Evolutionary conservation across 2,329 filamentous ascomycete genomes (phyloP).

Genomic region (Diaporthe citriasiana): DNA sequence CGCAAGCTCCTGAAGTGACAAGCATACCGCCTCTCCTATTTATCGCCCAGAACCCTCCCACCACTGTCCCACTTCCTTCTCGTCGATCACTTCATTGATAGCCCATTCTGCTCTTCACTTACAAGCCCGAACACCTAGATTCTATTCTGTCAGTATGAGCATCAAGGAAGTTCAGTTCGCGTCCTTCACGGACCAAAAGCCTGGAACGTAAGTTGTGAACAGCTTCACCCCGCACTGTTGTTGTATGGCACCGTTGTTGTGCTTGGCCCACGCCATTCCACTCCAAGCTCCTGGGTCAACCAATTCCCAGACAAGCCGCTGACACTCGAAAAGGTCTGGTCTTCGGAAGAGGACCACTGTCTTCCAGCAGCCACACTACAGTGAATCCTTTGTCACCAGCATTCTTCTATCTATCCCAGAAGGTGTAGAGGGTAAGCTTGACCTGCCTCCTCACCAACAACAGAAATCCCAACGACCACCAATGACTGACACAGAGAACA

Average conservation of each 20-base stretch:
- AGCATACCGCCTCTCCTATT: slow-evolving; percentile 32
- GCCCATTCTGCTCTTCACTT: slow-evolving; percentile 6
- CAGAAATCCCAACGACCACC: neutral
- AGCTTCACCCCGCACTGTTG: slow-evolving; percentile 31
- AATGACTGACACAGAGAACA: slow-evolving; percentile 45
- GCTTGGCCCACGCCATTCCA: slow-evolving; percentile 14
- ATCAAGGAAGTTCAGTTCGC: slow-evolving; percentile 84
- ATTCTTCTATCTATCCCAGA: slow-evolving; percentile 97
- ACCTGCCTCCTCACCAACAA: slow-evolving; percentile 27
- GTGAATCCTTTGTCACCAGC: slow-evolving; percentile 93
- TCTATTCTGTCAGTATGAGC: slow-evolving; percentile 68
- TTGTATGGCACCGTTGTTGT: slow-evolving; percentile 23
- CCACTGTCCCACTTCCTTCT: slow-evolving; percentile 4
- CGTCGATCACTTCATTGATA: neutral
- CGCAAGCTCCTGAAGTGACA: slow-evolving; percentile 25
- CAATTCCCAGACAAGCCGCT: slow-evolving; percentile 15
- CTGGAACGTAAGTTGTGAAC: slow-evolving; percentile 86
- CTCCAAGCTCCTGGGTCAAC: neutral
- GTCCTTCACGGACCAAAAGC: slow-evolving; percentile 96
- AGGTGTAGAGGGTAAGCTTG: slow-evolving; percentile 78
- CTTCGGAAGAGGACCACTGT: slow-evolving; percentile 99
- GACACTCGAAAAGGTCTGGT: slow-evolving; percentile 77
- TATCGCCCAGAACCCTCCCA: slow-evolving; percentile 28
- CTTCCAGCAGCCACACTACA: slow-evolving; percentile 96
- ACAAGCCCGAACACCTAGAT: slow-evolving; percentile 42